Base-by-base conservation (phyloP, 768 basidiomycete genomes). In the Tylopilus plumbeoviolaceoides region DNA sequence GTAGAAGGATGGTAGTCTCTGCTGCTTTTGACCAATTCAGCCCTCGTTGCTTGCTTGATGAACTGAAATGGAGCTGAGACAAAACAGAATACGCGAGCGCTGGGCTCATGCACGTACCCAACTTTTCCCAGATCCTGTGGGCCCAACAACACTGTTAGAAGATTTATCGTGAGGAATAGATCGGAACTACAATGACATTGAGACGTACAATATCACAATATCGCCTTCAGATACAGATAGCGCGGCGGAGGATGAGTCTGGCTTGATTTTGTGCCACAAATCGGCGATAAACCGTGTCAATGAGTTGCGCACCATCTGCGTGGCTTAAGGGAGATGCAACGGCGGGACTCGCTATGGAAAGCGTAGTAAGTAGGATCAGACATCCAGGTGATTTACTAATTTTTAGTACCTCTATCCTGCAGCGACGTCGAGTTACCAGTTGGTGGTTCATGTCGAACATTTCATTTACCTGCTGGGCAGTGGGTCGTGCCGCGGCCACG, bases 121-220 rank as follows among this genome's bases (percentile, higher is more conserved):
- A 23, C 62, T 62, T 31, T 62, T 62, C 0, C 61, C 62, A 0
- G 58, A 52, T 31, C 61, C 61, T 27, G 61, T 57, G 7, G 61
- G 58, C 0, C 61, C 61, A 7, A 59, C 30, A 28, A 59, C 50
- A 20, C 62, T 64, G 38, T 54, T 20, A 1, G 9, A 36, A 5
- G 9, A 18, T 0, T 18, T 31, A 12, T 36, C 5, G n/a, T 52
- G 18, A 50, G 17, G 23, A 17, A 41, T 25, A 18, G 7, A 27
- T 11, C 5, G n/a, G 6, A 42, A 42, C 1, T 4, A 23, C 1
- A 4, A 18, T 6, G 23, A 39, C 10, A 27, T 1, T n/a, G 17
- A 15, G 7, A 59, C 63, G 11, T 17, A 64, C 62, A 63, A 64
- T 28, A 63, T 28, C 4, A 62, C 59, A 8, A 64, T 45, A 28